Percentiles rank a stretch among this genome's conserved stretches.
Evolutionary conservation across 305 asterid genomes (phyloP).

Genomic region (Plantago coronopus): DNA sequence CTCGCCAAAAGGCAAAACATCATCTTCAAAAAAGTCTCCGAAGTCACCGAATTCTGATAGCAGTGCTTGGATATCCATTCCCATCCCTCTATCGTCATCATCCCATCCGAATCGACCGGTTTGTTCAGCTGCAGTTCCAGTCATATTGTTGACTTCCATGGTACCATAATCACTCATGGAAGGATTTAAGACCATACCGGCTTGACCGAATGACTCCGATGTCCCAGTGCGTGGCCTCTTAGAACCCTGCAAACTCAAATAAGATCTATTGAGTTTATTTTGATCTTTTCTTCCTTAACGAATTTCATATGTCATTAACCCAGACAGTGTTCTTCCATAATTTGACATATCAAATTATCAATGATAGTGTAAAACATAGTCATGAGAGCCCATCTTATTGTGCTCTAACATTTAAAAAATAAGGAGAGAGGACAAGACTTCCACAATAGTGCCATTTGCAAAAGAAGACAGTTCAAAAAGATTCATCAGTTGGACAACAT

Average conservation of each 20-base stretch:
- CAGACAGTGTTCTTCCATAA: constrained; percentile 10
- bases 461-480: background rate
- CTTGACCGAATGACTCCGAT: constrained; percentile 77
- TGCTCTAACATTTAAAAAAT: constrained; percentile 13
- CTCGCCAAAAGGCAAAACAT: constrained; percentile 90
- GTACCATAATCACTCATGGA: constrained; percentile 67
- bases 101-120: constrained; percentile 88
- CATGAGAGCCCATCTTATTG: constrained; percentile 4
- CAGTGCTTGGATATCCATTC: constrained; percentile 87
- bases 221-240: constrained; percentile 76
- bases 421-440: background rate
- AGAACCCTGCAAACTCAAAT: constrained; percentile 48
- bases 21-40: constrained; percentile 94
- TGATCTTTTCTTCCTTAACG: background rate
- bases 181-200: constrained; percentile 74
- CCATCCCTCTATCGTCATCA: constrained; percentile 77
- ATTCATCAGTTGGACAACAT: background rate
- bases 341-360: background rate
- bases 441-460: background rate
- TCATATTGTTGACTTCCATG: constrained; percentile 57
- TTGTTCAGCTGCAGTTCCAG: constrained; percentile 58
- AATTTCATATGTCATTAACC: background rate
- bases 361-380: background rate
- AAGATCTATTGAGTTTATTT: constrained; percentile 7
- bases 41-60: constrained; percentile 96